A percentile compares a stretch with the other conserved stretches of the same genome.
Conservation (phyloP, 2,329 filamentous ascomycete genomes). For the Capronia epimyces region DNA sequence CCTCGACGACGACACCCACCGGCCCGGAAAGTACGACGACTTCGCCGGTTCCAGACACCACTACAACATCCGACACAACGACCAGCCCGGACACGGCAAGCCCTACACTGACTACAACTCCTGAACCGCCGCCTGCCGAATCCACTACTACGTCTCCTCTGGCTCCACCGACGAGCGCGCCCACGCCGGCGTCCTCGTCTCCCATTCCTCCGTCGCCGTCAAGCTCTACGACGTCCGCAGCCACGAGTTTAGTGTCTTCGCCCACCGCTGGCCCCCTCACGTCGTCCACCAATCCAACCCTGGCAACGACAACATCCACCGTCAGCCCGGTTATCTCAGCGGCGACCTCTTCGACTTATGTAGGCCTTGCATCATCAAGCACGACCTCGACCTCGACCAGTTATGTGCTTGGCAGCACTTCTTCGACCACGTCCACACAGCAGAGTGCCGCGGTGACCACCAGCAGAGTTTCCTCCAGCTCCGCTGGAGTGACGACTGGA, state of each 20-base stretch:
- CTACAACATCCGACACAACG: slow-evolving; percentile 1
- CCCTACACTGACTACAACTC: not conserved
- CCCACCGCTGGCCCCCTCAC: not conserved
- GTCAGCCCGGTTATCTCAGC: not conserved
- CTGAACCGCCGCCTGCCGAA: not conserved
- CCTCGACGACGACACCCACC: not conserved
- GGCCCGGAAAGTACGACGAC: not conserved
- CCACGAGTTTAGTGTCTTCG: not conserved
- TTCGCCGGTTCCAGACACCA: not conserved
- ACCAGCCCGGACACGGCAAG: not conserved
- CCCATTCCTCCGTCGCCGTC: not conserved
- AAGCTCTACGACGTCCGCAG: not conserved
- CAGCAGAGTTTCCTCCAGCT: slow-evolving; percentile 11
- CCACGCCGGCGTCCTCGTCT: slow-evolving; percentile 1
- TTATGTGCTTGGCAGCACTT: not conserved
- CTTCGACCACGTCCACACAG: not conserved
- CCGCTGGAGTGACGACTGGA: not conserved
- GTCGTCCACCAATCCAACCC: not conserved
- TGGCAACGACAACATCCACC: not conserved
- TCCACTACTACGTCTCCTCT: slow-evolving; percentile 3
- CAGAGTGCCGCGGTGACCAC: slow-evolving; percentile 2
- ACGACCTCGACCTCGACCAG: not conserved
- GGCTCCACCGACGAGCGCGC: not conserved
- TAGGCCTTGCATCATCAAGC: not conserved
- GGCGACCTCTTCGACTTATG: not conserved